A percentile compares a stretch with the other conserved stretches of the same genome.
Evolutionary conservation across 2,329 filamentous ascomycete genomes (phyloP).

Genomic region (Parastagonospora avenae): DNA sequence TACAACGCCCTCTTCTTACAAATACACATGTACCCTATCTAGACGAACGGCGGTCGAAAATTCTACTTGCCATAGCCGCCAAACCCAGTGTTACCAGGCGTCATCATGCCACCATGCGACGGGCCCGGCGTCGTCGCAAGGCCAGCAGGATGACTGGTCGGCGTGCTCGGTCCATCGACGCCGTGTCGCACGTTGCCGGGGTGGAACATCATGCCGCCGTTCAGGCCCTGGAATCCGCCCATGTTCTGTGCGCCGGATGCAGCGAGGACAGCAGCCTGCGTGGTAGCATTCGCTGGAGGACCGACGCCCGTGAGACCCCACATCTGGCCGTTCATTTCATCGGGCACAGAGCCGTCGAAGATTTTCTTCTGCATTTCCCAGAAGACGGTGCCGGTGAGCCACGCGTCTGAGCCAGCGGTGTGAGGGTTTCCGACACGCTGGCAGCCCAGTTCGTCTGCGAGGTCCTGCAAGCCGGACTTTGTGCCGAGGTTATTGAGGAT

Average conservation of each 20-base stretch:
- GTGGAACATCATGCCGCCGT: conserved; percentile 47
- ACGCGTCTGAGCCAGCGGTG: conserved; percentile 90
- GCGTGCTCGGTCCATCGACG: conserved; percentile 69
- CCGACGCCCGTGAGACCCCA: conserved; percentile 79
- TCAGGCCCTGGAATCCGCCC: conserved; percentile 40
- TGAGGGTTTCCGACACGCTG: conserved; percentile 87
- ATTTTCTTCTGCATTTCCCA: conserved; percentile 90
- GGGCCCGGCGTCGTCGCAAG: conserved; percentile 58
- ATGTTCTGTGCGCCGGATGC: conserved; percentile 47
- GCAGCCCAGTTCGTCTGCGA: conserved; percentile 90
- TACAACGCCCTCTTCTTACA: too few relatives aligned
- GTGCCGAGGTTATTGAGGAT: conserved; percentile 85
- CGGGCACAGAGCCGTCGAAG: conserved; percentile 79
- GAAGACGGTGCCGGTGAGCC: conserved; percentile 92
- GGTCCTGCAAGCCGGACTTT: conserved; percentile 90
- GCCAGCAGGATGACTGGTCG: conserved; percentile 61
- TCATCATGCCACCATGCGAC: conserved; percentile 68
- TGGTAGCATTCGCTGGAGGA: conserved; percentile 61
- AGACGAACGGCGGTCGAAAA: too few relatives aligned
- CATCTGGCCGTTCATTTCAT: conserved; percentile 84
- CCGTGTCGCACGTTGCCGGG: conserved; percentile 46
- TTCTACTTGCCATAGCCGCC: conserved; percentile 56
- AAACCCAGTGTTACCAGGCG: conserved; percentile 78
- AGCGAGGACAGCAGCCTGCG: conserved; percentile 50
- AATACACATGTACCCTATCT: too few relatives aligned